Percentiles rank a stretch among this genome's conserved stretches.
phyloP scores from a whole-genome alignment of 352 stramenopile genomes.

The Lagenidium sp. region DNA sequence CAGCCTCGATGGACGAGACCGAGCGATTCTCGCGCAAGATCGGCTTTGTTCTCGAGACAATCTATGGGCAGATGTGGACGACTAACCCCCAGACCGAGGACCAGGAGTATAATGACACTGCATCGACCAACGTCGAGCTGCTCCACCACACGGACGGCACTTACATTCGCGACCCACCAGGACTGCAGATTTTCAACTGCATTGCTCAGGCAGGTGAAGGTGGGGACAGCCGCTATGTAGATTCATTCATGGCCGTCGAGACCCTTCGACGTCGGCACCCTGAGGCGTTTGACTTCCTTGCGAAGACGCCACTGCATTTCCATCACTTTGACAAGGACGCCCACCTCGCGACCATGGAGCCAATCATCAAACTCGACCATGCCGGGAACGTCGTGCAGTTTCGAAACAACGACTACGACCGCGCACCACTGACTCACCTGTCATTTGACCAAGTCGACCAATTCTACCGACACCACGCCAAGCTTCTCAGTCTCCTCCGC shows the following conservation, averaged over 20 bases:
- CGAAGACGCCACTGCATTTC: slow-evolving; percentile 59
- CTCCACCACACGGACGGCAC: slow-evolving; percentile 83
- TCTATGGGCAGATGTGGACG: slow-evolving; percentile 88
- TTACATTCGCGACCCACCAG: slow-evolving; percentile 82
- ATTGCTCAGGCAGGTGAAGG: slow-evolving; percentile 59
- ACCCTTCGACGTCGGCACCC: slow-evolving; percentile 42
- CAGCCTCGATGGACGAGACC: slow-evolving; percentile 67
- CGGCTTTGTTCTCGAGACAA: slow-evolving; percentile 76
- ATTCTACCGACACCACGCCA: slow-evolving; percentile 73
- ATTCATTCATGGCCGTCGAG: slow-evolving; percentile 73
- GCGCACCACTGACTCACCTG: slow-evolving; percentile 70
- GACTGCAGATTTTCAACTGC: slow-evolving; percentile 88
- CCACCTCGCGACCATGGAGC: slow-evolving; percentile 71
- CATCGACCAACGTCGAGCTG: slow-evolving; percentile 79
- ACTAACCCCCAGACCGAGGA: slow-evolving; percentile 63
- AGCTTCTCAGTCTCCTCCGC: slow-evolving; percentile 57
- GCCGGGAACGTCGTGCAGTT: slow-evolving; percentile 68
- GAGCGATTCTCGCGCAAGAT: slow-evolving; percentile 77
- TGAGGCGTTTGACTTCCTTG: slow-evolving; percentile 63
- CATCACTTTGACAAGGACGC: slow-evolving; percentile 72
- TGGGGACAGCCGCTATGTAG: slow-evolving; percentile 71
- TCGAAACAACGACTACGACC: slow-evolving; percentile 87
- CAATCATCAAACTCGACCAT: slow-evolving; percentile 69
- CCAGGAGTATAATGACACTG: slow-evolving; percentile 83
- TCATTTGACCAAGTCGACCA: slow-evolving; percentile 51